phyloP scores from a whole-genome alignment of 2,329 filamentous ascomycete genomes.

The Botryotinia calthae region DNA sequence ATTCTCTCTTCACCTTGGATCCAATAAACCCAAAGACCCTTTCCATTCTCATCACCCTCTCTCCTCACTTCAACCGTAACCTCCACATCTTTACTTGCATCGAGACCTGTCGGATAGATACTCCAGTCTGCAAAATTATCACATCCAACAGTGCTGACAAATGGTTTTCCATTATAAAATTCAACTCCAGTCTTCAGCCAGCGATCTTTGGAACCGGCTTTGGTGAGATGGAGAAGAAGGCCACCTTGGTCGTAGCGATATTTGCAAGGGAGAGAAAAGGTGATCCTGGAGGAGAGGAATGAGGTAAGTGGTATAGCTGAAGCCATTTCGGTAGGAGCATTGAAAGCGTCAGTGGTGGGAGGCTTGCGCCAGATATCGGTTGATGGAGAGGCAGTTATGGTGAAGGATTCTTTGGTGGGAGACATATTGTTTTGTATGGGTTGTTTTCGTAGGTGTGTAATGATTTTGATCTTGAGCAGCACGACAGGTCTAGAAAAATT shows the following conservation, averaged over 20 bases:
- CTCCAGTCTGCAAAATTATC: slow-evolving; percentile 12
- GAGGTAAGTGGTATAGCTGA: background rate
- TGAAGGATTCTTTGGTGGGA: slow-evolving; percentile 13
- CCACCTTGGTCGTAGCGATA: slow-evolving; percentile 19
- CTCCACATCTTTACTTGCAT: background rate
- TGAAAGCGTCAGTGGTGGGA: slow-evolving; percentile 13
- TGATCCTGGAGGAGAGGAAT: background rate
- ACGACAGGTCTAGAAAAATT: background rate
- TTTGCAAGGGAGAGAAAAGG: slow-evolving; percentile 12
- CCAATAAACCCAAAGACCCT: slow-evolving; percentile 18
- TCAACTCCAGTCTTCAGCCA: slow-evolving; percentile 19
- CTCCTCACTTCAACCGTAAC: slow-evolving; percentile 13
- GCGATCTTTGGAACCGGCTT: background rate
- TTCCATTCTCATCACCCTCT: slow-evolving; percentile 9
- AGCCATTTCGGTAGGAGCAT: slow-evolving; percentile 7
- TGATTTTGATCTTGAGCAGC: background rate
- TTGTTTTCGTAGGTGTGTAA: background rate
- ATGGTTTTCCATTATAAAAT: slow-evolving; percentile 5
- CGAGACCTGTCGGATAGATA: background rate
- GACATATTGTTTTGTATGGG: background rate
- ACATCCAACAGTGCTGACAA: slow-evolving; percentile 14
- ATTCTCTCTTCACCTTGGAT: background rate
- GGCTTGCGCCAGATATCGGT: slow-evolving; percentile 20
- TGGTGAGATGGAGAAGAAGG: slow-evolving; percentile 12
- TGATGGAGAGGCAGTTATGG: background rate